phyloP scores from a whole-genome alignment of 2,329 filamentous ascomycete genomes.

The Aureobasidium sp. region DNA sequence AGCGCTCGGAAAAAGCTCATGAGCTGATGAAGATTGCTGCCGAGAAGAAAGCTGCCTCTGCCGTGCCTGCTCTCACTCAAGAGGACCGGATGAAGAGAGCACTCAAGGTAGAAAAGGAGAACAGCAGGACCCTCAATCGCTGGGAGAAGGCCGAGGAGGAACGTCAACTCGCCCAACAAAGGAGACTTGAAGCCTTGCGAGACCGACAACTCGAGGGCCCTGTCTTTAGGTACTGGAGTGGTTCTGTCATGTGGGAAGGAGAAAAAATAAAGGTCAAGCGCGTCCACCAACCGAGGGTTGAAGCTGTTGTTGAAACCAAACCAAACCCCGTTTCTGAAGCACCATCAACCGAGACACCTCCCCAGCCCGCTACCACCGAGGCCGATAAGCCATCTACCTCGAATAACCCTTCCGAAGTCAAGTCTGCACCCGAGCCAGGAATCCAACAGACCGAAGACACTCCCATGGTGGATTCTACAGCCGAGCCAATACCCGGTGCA shows the following conservation, averaged over 20 bases:
- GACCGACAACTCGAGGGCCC: slow-evolving; percentile 80
- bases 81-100: slow-evolving; percentile 75
- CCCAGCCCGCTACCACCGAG: neutral
- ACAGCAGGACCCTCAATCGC: slow-evolving; percentile 80
- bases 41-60: slow-evolving; percentile 24
- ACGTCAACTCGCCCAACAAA: slow-evolving; percentile 72
- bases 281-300: slow-evolving; percentile 26
- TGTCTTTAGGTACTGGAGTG: slow-evolving; percentile 88
- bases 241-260: slow-evolving; percentile 72
- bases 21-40: slow-evolving; percentile 54
- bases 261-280: slow-evolving; percentile 56
- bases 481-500: neutral
- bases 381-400: neutral
- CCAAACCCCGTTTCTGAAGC: neutral
- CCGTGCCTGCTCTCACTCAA: slow-evolving; percentile 37
- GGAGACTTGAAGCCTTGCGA: slow-evolving; percentile 78
- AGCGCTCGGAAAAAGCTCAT: slow-evolving; percentile 61
- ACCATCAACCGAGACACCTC: neutral
- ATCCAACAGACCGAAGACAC: neutral
- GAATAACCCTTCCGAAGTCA: neutral
- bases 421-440: neutral
- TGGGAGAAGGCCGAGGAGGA: slow-evolving; percentile 93
- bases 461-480: neutral
- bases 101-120: slow-evolving; percentile 71
- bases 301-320: slow-evolving; percentile 16